phyloP scores from a whole-genome alignment of 2,329 filamentous ascomycete species.

The Stachybotrys elegans region DNA sequence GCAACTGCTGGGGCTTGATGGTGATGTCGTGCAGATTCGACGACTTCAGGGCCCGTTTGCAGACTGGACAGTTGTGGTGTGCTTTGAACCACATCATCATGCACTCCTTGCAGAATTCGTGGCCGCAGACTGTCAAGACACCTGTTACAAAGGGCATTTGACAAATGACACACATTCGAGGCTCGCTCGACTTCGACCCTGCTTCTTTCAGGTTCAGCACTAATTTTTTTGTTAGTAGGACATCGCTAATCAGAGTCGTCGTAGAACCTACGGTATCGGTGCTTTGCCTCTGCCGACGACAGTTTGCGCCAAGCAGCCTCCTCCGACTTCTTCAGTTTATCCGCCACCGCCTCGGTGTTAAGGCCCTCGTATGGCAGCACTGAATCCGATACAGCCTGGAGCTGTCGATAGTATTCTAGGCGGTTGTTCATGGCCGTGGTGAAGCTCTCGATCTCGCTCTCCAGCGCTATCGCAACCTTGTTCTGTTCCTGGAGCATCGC shows the following conservation, averaged over 20 bases:
- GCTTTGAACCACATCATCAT: constrained; percentile 72
- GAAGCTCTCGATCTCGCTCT: constrained; percentile 72
- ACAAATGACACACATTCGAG: constrained; percentile 81
- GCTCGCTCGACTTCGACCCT: constrained; percentile 58
- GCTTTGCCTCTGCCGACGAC: constrained; percentile 62
- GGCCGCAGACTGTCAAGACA: constrained; percentile 80
- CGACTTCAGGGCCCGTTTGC: constrained; percentile 63
- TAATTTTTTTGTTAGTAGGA: constrained; percentile 19
- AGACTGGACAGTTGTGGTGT: constrained; percentile 76
- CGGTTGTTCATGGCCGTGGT: constrained; percentile 76
- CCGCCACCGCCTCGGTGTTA: constrained; percentile 44
- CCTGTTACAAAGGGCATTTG: constrained; percentile 71
- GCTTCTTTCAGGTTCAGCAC: constrained; percentile 49
- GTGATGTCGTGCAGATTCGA: constrained; percentile 80
- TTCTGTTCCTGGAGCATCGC: constrained; percentile 44
- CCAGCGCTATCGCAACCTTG: constrained; percentile 43
- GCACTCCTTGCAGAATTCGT: constrained; percentile 88
- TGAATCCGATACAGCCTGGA: constrained; percentile 86
- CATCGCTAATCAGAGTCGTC: constrained; percentile 7
- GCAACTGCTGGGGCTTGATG: constrained; percentile 70
- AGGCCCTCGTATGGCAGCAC: constrained; percentile 69
- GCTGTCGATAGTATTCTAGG: constrained; percentile 82
- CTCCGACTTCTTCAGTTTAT: constrained; percentile 22
- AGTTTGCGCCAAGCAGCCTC: constrained; percentile 51
- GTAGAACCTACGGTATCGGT: constrained; percentile 58